Evolutionary conservation across 2,329 filamentous ascomycete genomes (phyloP), one percentile per base, ranked within the genome.

Genomic region (Sporothrix curviconia): DNA sequence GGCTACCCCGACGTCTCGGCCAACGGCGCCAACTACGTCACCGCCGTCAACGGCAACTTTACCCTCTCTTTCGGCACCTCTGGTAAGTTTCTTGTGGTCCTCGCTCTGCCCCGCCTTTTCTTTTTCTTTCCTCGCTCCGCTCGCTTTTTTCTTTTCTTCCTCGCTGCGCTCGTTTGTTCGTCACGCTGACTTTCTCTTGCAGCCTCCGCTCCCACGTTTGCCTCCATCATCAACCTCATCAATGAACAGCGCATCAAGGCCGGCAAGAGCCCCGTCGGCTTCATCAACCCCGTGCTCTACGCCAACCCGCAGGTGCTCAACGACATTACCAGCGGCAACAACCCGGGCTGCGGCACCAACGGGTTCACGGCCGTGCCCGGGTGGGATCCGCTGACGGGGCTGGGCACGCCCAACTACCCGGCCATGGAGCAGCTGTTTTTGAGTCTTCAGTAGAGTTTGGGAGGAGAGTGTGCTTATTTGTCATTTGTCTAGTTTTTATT

Each of bases 211-310:
- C 86, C 86, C 0, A 71, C 80, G 0, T 80, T 82, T 15, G 78
- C 81, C 0, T 79, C 76, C 9, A 73, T 87, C 55, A 71, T 88
- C 43, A 74, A 79, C 2, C 75, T 87, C 3, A 71, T 87, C 58
- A 87, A 88, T 63, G 83, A 86, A 62, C 80, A 79, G 1, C 72
- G 81, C 40, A 68, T 85, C n/a, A 68, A 73, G 0, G 70, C 69
- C 8, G 78, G 78, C 6, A 76, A 78, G 64, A 63, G 62, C 9
- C 65, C 70, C 1, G 60, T 76, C 1, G 69, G 71, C 6, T 72
- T 71, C 49, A 60, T 72, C 47, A 71, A 72, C 57, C 70, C 69
- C 1, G 60, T 59, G 1, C 46, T 65, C 22, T 69, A 69, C 28
- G 59, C 60, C 19, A 63, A 69, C 49, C 67, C 67, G 0, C 61